Base-by-base conservation (phyloP, 805 yeast genomes). In the Ogataea saltuana region DNA sequence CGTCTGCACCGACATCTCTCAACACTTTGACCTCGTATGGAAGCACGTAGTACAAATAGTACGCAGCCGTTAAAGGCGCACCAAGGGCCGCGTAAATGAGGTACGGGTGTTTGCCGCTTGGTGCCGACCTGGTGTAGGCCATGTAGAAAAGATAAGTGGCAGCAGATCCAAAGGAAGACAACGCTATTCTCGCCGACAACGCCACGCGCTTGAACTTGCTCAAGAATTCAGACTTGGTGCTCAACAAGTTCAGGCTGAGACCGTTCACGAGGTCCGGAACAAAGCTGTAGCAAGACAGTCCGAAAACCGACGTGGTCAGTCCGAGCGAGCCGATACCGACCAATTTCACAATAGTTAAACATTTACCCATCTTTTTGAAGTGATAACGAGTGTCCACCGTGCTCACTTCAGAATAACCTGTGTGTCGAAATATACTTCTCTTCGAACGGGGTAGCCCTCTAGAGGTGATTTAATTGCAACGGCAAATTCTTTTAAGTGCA, bases 321-420 rank as follows among this genome's bases (percentile, higher is more conserved):
- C 91, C 93, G 36, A 85, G 63, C 9, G 89, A 76, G 4, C 84
- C 71, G 27, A 78, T 76, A 26, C 89, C 90, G 30, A 81, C 63
- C 36, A 81, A 61, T 59, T 85, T 85, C 45, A 81, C 77, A 27
- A 72, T 69, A 15, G 77, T 75, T 30, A 77, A 59, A 64, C 83
- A 78, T 47, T 70, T 70, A 30, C 80, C 79, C 81, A 76, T 76
- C 28, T 25, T 34, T n/a, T n/a, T n/a, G n/a, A n/a, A n/a, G n/a
- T n/a, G n/a, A n/a, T n/a, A n/a, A n/a, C n/a, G n/a, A n/a, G n/a
- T n/a, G n/a, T n/a, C n/a, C n/a, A n/a, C n/a, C n/a, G n/a, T n/a
- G n/a, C n/a, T n/a, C n/a, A n/a, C n/a, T n/a, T n/a, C n/a, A n/a
- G n/a, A n/a, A n/a, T n/a, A n/a, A n/a, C n/a, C n/a, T n/a, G n/a